A percentile compares a stretch with the other conserved stretches of the same genome.
phyloP scores from a whole-genome alignment of 192 early-diverging fungal species.

The Backusella macrospora region DNA sequence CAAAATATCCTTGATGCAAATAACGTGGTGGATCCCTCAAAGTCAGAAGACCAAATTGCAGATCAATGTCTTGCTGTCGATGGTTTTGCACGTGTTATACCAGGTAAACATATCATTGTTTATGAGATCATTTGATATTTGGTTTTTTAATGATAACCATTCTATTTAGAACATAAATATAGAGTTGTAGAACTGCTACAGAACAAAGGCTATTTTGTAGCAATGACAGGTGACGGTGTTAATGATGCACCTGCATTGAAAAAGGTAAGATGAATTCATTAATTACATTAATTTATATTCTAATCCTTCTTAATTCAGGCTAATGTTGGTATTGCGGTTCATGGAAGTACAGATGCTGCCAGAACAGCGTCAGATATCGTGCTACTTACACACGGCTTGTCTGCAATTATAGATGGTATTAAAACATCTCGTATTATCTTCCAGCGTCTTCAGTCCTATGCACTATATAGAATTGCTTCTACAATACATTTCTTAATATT shows the following conservation, averaged over 20 bases:
- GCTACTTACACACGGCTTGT: slow-evolving; percentile 63
- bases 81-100: slow-evolving; percentile 80
- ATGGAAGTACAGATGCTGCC: slow-evolving; percentile 78
- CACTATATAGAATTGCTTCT: slow-evolving; percentile 74
- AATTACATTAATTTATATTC: slow-evolving; percentile 72
- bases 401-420: slow-evolving; percentile 78
- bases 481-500: slow-evolving; percentile 81
- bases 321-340: slow-evolving; percentile 80
- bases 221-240: slow-evolving; percentile 85
- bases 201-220: slow-evolving; percentile 56
- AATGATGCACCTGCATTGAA: slow-evolving; percentile 84
- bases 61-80: slow-evolving; percentile 63
- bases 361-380: slow-evolving; percentile 82
- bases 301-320: slow-evolving; percentile 28
- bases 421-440: slow-evolving; percentile 72
- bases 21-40: slow-evolving; percentile 49
- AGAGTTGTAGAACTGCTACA: slow-evolving; percentile 73
- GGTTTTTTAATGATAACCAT: slow-evolving; percentile 51
- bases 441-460: slow-evolving; percentile 72
- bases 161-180: slow-evolving; percentile 78
- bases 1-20: slow-evolving; percentile 68
- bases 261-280: slow-evolving; percentile 47
- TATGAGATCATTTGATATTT: slow-evolving; percentile 38
- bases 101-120: slow-evolving; percentile 46
- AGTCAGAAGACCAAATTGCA: slow-evolving; percentile 53